A percentile compares a stretch with the other conserved stretches of the same genome.
phyloP scores from a whole-genome alignment of 176 grass and related monocot genomes.

The Carex cristatella region DNA sequence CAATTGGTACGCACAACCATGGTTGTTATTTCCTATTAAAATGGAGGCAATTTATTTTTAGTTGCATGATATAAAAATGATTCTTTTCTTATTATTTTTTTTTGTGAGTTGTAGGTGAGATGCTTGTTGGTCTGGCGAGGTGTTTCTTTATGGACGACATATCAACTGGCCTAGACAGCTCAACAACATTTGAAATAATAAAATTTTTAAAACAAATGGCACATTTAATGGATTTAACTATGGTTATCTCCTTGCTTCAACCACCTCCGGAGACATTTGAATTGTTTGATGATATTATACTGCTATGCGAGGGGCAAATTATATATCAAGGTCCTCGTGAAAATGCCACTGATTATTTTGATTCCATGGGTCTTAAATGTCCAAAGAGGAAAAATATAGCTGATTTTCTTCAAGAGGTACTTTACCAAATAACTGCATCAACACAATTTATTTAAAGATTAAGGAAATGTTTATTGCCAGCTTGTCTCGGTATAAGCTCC shows the following conservation, averaged over 20 bases:
- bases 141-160: slow-evolving; percentile 99
- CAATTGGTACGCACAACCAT: slow-evolving; percentile 51
- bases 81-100: background rate
- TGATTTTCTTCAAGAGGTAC: slow-evolving; percentile 96
- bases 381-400: slow-evolving; percentile 82
- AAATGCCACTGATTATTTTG: slow-evolving; percentile 60
- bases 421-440: background rate
- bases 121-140: slow-evolving; percentile 78
- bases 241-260: slow-evolving; percentile 94
- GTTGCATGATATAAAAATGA: background rate
- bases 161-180: slow-evolving; percentile 95
- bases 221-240: slow-evolving; percentile 76
- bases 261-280: slow-evolving; percentile 80
- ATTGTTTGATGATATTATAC: slow-evolving; percentile 91
- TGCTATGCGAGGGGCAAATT: slow-evolving; percentile 84
- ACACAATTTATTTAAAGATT: background rate
- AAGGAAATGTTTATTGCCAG: background rate
- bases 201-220: slow-evolving; percentile 82
- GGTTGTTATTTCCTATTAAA: slow-evolving; percentile 1
- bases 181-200: slow-evolving; percentile 81
- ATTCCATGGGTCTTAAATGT: slow-evolving; percentile 84
- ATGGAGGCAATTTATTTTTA: background rate
- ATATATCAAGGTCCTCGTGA: slow-evolving; percentile 87
- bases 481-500: background rate
- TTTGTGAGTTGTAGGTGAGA: slow-evolving; percentile 63